Evolutionary conservation across 1,139 yeast species (phyloP), one percentile per base, ranked within the genome.

Genomic region (Magnusiomyces magnusii): DNA sequence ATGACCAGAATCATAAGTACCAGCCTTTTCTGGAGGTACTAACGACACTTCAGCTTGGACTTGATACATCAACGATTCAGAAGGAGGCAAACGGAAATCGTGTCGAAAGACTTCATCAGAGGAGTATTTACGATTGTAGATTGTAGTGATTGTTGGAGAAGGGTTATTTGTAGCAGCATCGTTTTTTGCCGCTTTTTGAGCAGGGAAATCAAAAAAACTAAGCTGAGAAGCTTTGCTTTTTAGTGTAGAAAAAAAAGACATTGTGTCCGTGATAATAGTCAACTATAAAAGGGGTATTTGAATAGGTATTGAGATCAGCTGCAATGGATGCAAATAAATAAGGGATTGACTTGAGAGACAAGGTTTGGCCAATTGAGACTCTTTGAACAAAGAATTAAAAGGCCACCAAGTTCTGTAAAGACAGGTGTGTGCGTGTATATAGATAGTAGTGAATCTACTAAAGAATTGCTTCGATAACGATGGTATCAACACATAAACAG

Each of bases 61-160:
- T 66, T 87, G 89, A 61, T 82, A 84, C 58, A 87, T 67, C 17
- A 90, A 78, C 1, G 77, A 71, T 68, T 93, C 96, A 1, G 79
- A 79, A 52, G 80, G 84, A 1, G 98, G 97, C 13, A 92, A 76
- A 34, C 79, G 79, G 74, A 82, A 86, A 60, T 83, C 85, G 51
- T 75, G 73, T 65, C 90, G 82, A 67, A 91, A 86, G 55, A 78
- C 70, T 72, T 90, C 93, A 67, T 87, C 95, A 63, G 81, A 81
- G 42, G 86, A 58, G 23, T 67, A 66, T 59, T 67, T 67, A 34
- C 76, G 70, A 44, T 70, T 70, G 65, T 73, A 73, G 24, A 72
- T 69, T 1, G 75, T 65, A 54, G 67, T 67, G 39, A 66, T 64
- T 10, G 64, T 51, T 0, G 64, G 61, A 24, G 63, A 63, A 3